Base-by-base conservation (phyloP, 176 grass and related monocot species). In the barley (Hordeum vulgare) region DNA sequence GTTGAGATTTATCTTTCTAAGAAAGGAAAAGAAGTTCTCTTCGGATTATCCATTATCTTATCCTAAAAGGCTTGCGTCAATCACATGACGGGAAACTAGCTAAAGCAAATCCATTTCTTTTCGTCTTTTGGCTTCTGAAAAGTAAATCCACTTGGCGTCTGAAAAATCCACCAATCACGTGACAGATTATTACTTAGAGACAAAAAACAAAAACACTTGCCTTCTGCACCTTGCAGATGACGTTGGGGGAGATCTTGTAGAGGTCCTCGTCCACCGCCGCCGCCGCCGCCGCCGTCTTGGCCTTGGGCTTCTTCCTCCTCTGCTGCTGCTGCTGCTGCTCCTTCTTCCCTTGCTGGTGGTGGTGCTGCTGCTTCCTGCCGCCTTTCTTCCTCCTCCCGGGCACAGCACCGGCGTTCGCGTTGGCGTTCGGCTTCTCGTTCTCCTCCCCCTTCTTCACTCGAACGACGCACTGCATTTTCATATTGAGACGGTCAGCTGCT, bases 161-260 rank as follows among this genome's bases (percentile, higher is more conserved):
- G 20, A 86, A 60, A 83, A 76, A 26, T 35, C 66, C 68, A 68
- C 13, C 69, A 18, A 80, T 87, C 34, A 41, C 21, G 39, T 62
- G 35, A 61, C 61, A 80, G 66, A 75, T 9, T 26, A 28, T 8
- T 74, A 39, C 31, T 62, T 47, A 58, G 62, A 74, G 20, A 35
- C 8, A 0, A 18, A 51, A 51, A 1, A 4, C 14, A 47, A 51
- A 51, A 51, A 3, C n/a, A 29, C 84, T 90, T 90, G 84, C 88
- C 90, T 93, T 89, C 62, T 89, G 87, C 75, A 90, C 83, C 91
- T 92, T 89, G 81, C 91, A 92, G 35, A 97, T 57, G 36, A 94
- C 78, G 63, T 94, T 87, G 13, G 90, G 88, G 8, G 94, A 91
- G 28, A 97, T 92, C 92, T 91, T 92, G 88, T 97, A 97, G 69